phyloP scores from a whole-genome alignment of 352 stramenopile species.

The Globisporangium cystogenes region DNA sequence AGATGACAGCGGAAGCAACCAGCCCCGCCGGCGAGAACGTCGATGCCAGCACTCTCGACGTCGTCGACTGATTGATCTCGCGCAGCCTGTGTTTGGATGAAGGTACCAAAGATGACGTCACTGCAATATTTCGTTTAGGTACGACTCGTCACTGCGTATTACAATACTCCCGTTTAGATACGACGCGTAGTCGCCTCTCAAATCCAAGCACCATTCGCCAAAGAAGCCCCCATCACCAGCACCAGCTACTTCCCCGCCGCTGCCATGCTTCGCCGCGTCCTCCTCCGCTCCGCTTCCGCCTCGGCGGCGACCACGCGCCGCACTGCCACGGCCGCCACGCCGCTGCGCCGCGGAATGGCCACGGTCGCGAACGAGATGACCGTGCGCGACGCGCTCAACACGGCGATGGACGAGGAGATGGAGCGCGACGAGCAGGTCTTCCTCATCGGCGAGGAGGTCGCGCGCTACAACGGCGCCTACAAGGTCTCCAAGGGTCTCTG shows the following conservation, averaged over 20 bases:
- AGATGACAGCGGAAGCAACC: constrained; percentile 1
- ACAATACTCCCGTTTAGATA: too few species aligned
- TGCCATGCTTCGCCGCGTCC: neutral
- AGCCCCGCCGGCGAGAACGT: neutral
- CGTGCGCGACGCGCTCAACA: constrained; percentile 98
- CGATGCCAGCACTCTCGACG: neutral
- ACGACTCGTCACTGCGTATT: too few species aligned
- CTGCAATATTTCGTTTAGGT: too few species aligned
- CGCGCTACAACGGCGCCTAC: constrained; percentile 99
- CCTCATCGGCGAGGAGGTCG: constrained; percentile 97
- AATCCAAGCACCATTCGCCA: neutral
- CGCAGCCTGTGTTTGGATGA: too few species aligned
- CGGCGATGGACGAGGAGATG: constrained; percentile 99
- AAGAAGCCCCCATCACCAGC: neutral
- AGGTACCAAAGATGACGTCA: too few species aligned
- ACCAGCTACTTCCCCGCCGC: neutral
- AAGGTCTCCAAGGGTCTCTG: constrained; percentile 98
- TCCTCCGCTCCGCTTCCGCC: neutral
- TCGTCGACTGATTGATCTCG: too few species aligned
- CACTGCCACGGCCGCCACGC: neutral
- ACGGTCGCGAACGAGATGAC: constrained; percentile 88
- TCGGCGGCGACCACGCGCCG: neutral
- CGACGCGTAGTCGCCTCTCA: too few species aligned
- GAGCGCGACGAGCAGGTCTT: constrained; percentile 94
- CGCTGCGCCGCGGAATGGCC: constrained; percentile 61